Percentiles rank a stretch among this genome's conserved stretches.
Conservation (phyloP, 169 alveolate genomes). For the Plasmodium vinckei region DNA sequence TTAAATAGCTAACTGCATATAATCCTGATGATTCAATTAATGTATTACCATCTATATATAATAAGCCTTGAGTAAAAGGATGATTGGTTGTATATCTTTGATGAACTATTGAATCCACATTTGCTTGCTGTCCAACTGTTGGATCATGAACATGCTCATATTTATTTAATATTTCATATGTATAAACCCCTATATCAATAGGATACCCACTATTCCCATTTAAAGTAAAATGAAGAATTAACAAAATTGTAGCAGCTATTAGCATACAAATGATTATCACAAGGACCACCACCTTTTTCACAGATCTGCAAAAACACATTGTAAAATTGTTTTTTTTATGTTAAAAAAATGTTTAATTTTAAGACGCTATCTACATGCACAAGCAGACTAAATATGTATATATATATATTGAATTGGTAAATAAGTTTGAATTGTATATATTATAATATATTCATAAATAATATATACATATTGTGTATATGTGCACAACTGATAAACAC, state of each 20-base stretch:
- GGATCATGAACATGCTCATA: slow-evolving; percentile 66
- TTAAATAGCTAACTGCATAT: slow-evolving; percentile 54
- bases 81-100: background rate
- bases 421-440: no score
- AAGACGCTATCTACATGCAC: slow-evolving; percentile 3
- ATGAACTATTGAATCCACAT: background rate
- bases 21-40: slow-evolving; percentile 78
- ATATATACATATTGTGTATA: no score
- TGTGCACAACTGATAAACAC: no score
- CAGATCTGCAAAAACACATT: slow-evolving; percentile 45
- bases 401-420: background rate
- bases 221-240: slow-evolving; percentile 11
- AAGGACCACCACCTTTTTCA: slow-evolving; percentile 27
- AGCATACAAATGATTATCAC: slow-evolving; percentile 12
- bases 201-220: slow-evolving; percentile 1
- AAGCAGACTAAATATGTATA: background rate
- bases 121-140: slow-evolving; percentile 8
- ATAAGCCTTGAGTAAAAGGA: slow-evolving; percentile 83
- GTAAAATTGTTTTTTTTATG: background rate
- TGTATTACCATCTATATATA: slow-evolving; percentile 41
- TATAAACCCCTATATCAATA: slow-evolving; percentile 5
- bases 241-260: slow-evolving; percentile 21
- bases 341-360: background rate
- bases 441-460: no score
- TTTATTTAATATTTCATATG: slow-evolving; percentile 38